These are phyloP conservation scores for Stylonectria norvegica DNA, from an alignment of 2,329 filamentous ascomycete species.

Conservation along the genomic window DNA sequence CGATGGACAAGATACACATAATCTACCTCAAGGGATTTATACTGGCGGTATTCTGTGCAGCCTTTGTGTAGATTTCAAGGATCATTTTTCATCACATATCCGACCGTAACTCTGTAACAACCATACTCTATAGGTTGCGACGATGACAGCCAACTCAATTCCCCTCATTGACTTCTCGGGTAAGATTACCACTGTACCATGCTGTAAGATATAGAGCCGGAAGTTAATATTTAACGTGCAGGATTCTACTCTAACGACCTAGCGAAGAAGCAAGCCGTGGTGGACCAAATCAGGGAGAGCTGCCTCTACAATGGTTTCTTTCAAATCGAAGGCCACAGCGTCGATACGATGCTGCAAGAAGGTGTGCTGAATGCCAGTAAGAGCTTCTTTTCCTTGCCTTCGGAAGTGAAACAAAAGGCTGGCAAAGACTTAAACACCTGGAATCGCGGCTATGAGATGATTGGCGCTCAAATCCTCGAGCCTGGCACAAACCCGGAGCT, in stretches of 20 bases:
- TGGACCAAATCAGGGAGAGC: slow-evolving; percentile 36
- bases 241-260: slow-evolving; percentile 21
- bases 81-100: no score
- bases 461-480: slow-evolving; percentile 45
- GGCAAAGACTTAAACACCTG: slow-evolving; percentile 36
- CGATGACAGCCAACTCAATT: slow-evolving; percentile 14
- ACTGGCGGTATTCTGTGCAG: no score
- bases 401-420: slow-evolving; percentile 43
- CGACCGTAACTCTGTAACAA: no score
- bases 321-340: slow-evolving; percentile 47
- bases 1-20: no score
- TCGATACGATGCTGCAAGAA: slow-evolving; percentile 39
- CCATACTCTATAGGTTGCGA: no score
- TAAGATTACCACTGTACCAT: slow-evolving; percentile 2
- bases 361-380: slow-evolving; percentile 39
- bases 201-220: background rate
- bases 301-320: slow-evolving; percentile 51
- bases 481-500: slow-evolving; percentile 43
- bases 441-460: slow-evolving; percentile 49
- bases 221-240: slow-evolving; percentile 1
- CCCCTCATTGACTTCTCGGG: slow-evolving; percentile 31
- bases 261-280: slow-evolving; percentile 22
- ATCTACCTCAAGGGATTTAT: no score
- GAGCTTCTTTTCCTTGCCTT: slow-evolving; percentile 47
- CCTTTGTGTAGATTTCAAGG: no score